Base-by-base conservation (phyloP, 495 filamentous ascomycete species). In the Trichocladium antarcticum region DNA sequence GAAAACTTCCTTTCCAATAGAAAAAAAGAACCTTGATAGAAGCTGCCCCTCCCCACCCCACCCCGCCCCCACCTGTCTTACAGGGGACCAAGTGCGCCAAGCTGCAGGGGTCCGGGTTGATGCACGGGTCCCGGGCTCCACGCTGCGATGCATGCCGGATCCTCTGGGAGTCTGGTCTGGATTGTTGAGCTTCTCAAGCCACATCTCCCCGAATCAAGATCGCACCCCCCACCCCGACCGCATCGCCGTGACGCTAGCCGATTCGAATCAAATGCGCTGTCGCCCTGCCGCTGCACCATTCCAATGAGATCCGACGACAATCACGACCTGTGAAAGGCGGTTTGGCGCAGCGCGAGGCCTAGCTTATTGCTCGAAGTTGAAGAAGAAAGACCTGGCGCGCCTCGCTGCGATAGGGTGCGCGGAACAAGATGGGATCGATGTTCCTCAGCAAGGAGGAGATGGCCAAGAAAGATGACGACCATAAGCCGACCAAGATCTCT, bases 381-480 rank as follows among this genome's bases (percentile, higher is more conserved):
- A 19, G 16, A n/a, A n/a, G n/a, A n/a, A 11, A 8, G 19, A 9
- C 28, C n/a, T 29, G 9, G 42, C 6, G 29, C 32, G 3, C 32
- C 11, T 38, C 15, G 24, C 5, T 31, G 17, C 29, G 29, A 11
- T 28, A n/a, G 19, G 41, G 34, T 14, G 19, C 29, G 43, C 60
- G 54, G 59, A 51, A 49, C 39, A 66, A 58, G 37, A 71, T 71
- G 68, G 59, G 57, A 38, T 51, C 56, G 27, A 48, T 74, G 35
- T 68, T 71, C 37, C 45, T 65, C 50, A 67, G 62, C 56, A 60
- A 71, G 37, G 70, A 70, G 47, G 71, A 69, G 47, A 28, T 71
- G 43, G 65, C 60, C 29, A 75, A 73, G 63, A 75, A 75, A 55
- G 66, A 75, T 54, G 72, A 75, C 56, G 72, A 75, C 59, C 70